Evolutionary conservation across 805 yeast genomes (phyloP).

Genomic region (Saccharomycopsis schoenii): DNA sequence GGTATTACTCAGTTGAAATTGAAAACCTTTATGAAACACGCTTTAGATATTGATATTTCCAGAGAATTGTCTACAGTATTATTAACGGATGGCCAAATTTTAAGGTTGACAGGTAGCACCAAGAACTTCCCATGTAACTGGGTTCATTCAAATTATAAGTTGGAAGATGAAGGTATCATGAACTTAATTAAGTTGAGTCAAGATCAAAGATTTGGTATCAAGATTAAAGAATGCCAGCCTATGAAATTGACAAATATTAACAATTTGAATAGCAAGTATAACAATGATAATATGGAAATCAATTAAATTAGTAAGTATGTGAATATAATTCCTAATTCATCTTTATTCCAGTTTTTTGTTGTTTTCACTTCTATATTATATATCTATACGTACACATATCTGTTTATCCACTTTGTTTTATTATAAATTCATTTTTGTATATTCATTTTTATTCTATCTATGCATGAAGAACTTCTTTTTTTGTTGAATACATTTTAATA

Average conservation of each 20-base stretch:
- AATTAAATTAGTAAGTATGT: not conserved
- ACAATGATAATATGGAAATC: not conserved
- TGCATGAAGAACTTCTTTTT: not conserved
- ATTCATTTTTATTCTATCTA: too few relatives aligned
- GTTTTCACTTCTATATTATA: not conserved
- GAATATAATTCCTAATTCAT: not conserved
- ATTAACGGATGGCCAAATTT: conserved; percentile 47
- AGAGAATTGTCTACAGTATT: conserved; percentile 75
- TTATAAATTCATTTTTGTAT: not conserved
- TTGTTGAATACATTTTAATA: not conserved
- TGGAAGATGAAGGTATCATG: conserved; percentile 43
- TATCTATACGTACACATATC: not conserved
- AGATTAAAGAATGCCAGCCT: conserved; percentile 53
- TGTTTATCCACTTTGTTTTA: not conserved
- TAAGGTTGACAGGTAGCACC: conserved; percentile 76
- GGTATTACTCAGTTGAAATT: conserved; percentile 63
- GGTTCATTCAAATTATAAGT: conserved; percentile 72
- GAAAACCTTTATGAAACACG: conserved; percentile 46
- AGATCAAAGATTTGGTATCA: conserved; percentile 62
- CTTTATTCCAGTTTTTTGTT: not conserved
- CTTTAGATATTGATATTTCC: conserved; percentile 48
- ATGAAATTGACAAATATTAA: conserved; percentile 24
- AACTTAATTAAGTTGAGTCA: conserved; percentile 50
- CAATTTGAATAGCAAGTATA: not conserved
- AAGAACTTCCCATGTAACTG: conserved; percentile 66